These are phyloP conservation scores for Aspergillus vadensis DNA, from an alignment of 2,329 filamentous ascomycete species.

Conservation along the genomic window DNA sequence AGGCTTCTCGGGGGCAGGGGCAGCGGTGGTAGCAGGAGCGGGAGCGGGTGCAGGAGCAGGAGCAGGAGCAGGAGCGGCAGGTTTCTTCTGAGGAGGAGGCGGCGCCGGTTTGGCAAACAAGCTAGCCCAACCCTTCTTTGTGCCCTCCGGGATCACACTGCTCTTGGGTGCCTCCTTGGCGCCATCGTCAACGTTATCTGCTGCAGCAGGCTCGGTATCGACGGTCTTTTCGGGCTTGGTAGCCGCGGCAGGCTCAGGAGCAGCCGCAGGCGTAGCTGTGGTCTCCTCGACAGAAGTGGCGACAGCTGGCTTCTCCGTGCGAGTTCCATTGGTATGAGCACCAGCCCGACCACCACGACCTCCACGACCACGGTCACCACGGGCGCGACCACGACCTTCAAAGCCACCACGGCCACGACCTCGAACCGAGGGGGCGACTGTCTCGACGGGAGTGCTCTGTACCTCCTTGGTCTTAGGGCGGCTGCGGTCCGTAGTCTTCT, in stretches of 20 bases:
- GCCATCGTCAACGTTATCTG: slow-evolving; percentile 22
- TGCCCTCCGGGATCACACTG: slow-evolving; percentile 40
- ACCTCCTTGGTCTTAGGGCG: slow-evolving; percentile 51
- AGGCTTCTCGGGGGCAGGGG: slow-evolving; percentile 34
- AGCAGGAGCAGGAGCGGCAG: slow-evolving; percentile 42
- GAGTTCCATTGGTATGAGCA: slow-evolving; percentile 47
- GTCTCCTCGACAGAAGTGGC: slow-evolving; percentile 15
- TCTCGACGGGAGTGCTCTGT: slow-evolving; percentile 37
- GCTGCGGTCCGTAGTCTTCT: slow-evolving; percentile 51
- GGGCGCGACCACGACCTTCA: slow-evolving; percentile 49
- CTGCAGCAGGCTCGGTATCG: slow-evolving; percentile 23
- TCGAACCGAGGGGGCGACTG: slow-evolving; percentile 38
- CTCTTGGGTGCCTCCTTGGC: slow-evolving; percentile 30
- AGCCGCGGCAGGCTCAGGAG: slow-evolving; percentile 29
- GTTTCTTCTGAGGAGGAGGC: slow-evolving; percentile 54
- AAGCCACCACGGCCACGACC: slow-evolving; percentile 51
- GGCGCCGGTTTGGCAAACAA: slow-evolving; percentile 69
- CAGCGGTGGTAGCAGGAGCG: slow-evolving; percentile 4
- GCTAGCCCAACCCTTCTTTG: slow-evolving; percentile 66
- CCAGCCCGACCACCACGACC: slow-evolving; percentile 49
- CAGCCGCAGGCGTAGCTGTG: slow-evolving; percentile 17
- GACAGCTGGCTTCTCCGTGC: slow-evolving; percentile 35
- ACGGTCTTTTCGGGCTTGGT: slow-evolving; percentile 26
- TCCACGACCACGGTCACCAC: slow-evolving; percentile 52
- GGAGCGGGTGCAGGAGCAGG: slow-evolving; percentile 1